phyloP scores from a whole-genome alignment of 2,329 filamentous ascomycete species.

The Colletotrichum chrysophilum region DNA sequence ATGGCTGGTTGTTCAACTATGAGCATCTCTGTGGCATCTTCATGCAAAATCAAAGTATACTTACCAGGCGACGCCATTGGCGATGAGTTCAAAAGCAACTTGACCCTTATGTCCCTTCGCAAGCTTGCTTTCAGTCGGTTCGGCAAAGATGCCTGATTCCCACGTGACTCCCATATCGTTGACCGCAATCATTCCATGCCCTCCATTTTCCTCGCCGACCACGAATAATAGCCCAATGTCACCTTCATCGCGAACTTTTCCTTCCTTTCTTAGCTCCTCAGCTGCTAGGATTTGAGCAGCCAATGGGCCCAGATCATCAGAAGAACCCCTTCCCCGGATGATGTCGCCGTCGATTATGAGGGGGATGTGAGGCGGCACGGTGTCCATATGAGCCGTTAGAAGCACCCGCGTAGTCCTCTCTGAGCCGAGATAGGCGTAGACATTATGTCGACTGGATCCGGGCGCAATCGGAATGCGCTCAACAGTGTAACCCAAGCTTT shows the following conservation, averaged over 20 bases:
- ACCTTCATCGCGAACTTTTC: constrained; percentile 16
- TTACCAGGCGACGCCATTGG: constrained; percentile 31
- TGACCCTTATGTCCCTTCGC: constrained; percentile 29
- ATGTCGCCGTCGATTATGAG: constrained; percentile 42
- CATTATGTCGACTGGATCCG: constrained; percentile 37
- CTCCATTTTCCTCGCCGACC: constrained; percentile 29
- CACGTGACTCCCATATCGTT: constrained; percentile 43
- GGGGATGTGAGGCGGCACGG: constrained; percentile 57
- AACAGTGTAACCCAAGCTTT: constrained; percentile 36
- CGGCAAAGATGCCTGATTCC: constrained; percentile 29
- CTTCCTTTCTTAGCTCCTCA: constrained; percentile 22
- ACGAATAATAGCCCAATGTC: constrained; percentile 27
- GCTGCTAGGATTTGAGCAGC: constrained; percentile 25
- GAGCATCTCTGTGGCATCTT: background rate
- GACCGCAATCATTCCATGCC: constrained; percentile 31
- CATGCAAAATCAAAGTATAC: background rate
- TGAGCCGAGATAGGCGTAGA: constrained; percentile 41
- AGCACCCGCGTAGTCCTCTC: constrained; percentile 33
- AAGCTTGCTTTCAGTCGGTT: constrained; percentile 30
- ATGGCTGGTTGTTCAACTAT: constrained; percentile 25
- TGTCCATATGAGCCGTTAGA: constrained; percentile 40
- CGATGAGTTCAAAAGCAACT: constrained; percentile 33
- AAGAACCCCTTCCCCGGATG: constrained; percentile 52
- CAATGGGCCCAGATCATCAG: constrained; percentile 40
- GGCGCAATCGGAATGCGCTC: constrained; percentile 38